These are phyloP conservation scores for Crithidia brevicula DNA, from an alignment of 208 protist genomes.

Conservation along the genomic window DNA sequence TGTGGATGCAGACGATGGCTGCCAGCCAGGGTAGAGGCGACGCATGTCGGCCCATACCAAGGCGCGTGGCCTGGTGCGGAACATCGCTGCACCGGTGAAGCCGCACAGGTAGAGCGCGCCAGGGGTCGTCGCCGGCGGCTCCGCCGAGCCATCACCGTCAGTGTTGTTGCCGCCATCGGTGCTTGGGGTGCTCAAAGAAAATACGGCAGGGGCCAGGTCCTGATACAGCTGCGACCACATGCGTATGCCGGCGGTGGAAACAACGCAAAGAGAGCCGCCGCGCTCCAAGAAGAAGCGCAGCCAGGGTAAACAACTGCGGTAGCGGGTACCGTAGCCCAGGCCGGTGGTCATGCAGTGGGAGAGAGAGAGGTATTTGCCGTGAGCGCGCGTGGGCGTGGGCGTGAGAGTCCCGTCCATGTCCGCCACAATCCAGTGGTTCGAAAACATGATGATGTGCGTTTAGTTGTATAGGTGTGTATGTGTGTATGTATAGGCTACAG, in stretches of 20 bases:
- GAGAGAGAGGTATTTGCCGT: constrained; percentile 51
- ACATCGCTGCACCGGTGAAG: constrained; percentile 65
- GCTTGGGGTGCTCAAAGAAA: constrained; percentile 8
- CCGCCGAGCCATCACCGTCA: background rate
- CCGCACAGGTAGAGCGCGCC: constrained; percentile 61
- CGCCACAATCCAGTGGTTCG: constrained; percentile 56
- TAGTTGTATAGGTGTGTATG: background rate
- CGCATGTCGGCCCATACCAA: constrained; percentile 28
- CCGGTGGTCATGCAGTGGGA: constrained; percentile 32
- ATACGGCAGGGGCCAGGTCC: constrained; percentile 48
- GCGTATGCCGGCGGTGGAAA: constrained; percentile 56
- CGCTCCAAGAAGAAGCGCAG: constrained; percentile 34
- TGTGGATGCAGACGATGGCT: background rate
- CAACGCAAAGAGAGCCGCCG: constrained; percentile 56
- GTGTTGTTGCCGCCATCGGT: background rate
- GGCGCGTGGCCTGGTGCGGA: constrained; percentile 29
- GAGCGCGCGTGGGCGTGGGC: constrained; percentile 49
- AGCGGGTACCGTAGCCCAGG: constrained; percentile 30
- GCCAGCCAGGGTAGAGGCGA: constrained; percentile 24
- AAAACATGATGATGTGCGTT: constrained; percentile 37
- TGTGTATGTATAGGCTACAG: background rate
- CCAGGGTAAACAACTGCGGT: constrained; percentile 49
- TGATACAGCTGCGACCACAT: constrained; percentile 63
- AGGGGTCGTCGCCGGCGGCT: background rate
- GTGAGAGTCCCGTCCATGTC: constrained; percentile 73